Base-by-base conservation (phyloP, 495 filamentous ascomycete species). In the Articulospora tetracladia region DNA sequence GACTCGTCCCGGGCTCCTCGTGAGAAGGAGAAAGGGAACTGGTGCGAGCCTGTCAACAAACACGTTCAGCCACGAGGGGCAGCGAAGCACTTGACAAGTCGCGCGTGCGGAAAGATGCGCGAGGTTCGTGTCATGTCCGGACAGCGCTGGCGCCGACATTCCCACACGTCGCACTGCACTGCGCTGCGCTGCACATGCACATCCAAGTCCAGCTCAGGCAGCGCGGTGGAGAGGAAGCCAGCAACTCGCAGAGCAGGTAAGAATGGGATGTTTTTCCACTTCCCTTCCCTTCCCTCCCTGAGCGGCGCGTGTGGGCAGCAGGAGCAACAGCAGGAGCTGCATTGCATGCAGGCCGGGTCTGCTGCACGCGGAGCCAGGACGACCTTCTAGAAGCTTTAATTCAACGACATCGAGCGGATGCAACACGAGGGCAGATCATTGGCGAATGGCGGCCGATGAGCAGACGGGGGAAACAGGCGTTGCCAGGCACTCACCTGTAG, bases 401-500 rank as follows among this genome's bases (percentile, higher is more conserved):
- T 34, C 48, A 63, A 63, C 57, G 53, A 60, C 56, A 57, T 52
- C 66, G 63, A 68, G 60, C 54, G 53, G 58, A 61, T 68, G 53
- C 25, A 39, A 54, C 66, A 68, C 66, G 66, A 47, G 59, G 49
- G 17, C 1, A 49, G 57, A 57, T 30, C 26, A 68, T 65, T 68
- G 63, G 66, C 24, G 59, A 59, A 59, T 58, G 48, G 53, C 19
- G 27, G 26, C 22, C 51, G 59, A 12, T 41, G 17, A 41, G 15
- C 39, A 53, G 48, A 17, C 22, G 46, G 51, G 50, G 49, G 52
- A 57, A 27, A 25, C 27, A 48, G 51, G 58, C 26, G 28, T 59
- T 53, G 20, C 53, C 53, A 46, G 55, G 55, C 39, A 63, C 66
- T 66, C 55, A 66, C 66, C 66, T 62, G 66, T 66, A 30, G 66